Evolutionary conservation across 2,329 filamentous ascomycete species (phyloP).

Genomic region (Aureobasidium sp.): DNA sequence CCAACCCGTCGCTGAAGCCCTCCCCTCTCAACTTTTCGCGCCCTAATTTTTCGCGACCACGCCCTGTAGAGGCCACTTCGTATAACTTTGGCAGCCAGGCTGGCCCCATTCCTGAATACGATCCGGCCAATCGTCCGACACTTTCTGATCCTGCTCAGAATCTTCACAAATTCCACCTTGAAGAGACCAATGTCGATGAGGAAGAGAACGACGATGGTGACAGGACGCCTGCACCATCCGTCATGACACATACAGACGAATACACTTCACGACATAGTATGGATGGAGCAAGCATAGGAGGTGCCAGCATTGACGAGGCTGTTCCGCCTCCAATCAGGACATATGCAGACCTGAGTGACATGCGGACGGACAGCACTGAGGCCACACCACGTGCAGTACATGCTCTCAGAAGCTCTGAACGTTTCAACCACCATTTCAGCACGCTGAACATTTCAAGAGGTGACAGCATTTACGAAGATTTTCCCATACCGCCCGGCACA

Average conservation of each 20-base stretch:
- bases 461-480: slow-evolving; percentile 6
- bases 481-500: background rate
- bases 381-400: background rate
- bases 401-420: background rate
- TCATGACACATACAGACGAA: background rate
- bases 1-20: slow-evolving; percentile 16
- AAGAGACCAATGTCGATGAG: background rate
- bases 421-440: background rate
- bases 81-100: slow-evolving; percentile 4
- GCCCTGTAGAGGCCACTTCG: background rate
- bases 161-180: too few species aligned
- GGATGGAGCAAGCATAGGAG: slow-evolving; percentile 3
- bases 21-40: slow-evolving; percentile 25
- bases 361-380: background rate
- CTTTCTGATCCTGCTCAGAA: background rate
- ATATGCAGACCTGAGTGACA: background rate
- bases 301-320: slow-evolving; percentile 6
- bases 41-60: slow-evolving; percentile 26
- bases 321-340: slow-evolving; percentile 1
- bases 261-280: background rate
- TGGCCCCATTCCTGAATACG: background rate
- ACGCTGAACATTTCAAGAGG: background rate
- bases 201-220: background rate
- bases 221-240: background rate
- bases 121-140: background rate